Evolutionary conservation across 2,329 filamentous ascomycete species (phyloP), one percentile per base, ranked within the genome.

Genomic region (Ophiostoma quercus): DNA sequence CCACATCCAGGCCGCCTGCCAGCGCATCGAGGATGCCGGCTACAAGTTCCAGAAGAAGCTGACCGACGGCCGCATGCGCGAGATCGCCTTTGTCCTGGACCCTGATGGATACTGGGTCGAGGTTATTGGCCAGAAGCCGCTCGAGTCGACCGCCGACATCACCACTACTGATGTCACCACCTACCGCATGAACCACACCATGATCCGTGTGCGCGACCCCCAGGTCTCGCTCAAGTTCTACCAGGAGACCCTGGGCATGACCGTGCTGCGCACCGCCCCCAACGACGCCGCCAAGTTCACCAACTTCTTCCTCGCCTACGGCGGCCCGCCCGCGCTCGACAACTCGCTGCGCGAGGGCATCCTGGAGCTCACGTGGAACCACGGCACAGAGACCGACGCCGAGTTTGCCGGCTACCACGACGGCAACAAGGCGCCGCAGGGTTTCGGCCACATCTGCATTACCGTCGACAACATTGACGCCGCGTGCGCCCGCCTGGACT

Each of bases 31-130:
- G 79, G 91, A 94, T 77, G 93, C 91, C 7, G 94, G 94, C 0
- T 97, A 97, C 81, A 86, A 86, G 73, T 99, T 98, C 81, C 92
- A 98, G 84, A 98, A 98, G 87, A 96, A 92, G 81, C 83, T 98
- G 70, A 88, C 88, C 0, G 94, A 98, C 74, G 95, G 95, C 2
- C 86, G 90, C 70, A 96, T 96, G 92, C 86, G 85, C 76, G 81
- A 91, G 76, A 96, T 98, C 76, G 95, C 94, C 0, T 98, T 98
- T 77, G 94, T 85, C 1, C 86, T 97, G 69, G 93, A 96, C 75
- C 93, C 93, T 0, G 92, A 97, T 79, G 90, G 88, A 47, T 94
- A 94, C 79, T 94, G 92, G 91, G 90, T 95, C 3, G 92, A 95
- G 80, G 84, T 96, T 65, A 87, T 96, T 75, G 88, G 90, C 11